These are phyloP conservation scores for Aspergillus hiratsukae DNA, from an alignment of 2,329 filamentous ascomycete genomes.

Conservation along the genomic window DNA sequence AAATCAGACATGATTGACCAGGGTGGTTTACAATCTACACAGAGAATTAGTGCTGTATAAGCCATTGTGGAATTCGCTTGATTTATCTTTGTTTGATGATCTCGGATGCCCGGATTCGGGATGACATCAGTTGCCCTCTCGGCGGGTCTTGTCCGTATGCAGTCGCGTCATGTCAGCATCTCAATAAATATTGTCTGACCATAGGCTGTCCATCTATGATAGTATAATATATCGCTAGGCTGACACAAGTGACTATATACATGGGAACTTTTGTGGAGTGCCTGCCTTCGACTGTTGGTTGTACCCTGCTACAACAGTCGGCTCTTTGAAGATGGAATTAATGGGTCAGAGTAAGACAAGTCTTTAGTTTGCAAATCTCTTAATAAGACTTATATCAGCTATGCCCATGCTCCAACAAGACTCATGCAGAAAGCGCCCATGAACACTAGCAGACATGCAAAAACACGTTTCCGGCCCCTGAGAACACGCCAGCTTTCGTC, in stretches of 20 bases:
- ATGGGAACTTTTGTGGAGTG: no score
- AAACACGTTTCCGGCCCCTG: conserved; percentile 56
- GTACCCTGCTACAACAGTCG: not conserved
- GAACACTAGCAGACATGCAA: conserved; percentile 61
- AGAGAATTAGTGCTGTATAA: not conserved
- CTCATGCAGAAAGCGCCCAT: conserved; percentile 66
- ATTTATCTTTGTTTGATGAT: not conserved
- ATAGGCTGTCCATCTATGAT: not conserved
- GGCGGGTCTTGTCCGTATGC: not conserved
- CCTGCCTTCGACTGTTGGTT: not conserved
- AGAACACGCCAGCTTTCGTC: conserved; percentile 69
- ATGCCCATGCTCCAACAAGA: conserved; percentile 68
- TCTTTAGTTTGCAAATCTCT: no score
- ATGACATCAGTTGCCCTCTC: not conserved
- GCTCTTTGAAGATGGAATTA: not conserved
- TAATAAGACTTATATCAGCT: conserved; percentile 8
- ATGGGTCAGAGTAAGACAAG: not conserved
- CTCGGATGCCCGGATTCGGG: not conserved
- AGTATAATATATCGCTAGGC: no score
- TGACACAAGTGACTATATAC: no score
- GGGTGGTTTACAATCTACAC: no score
- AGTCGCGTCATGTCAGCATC: not conserved
- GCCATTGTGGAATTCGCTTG: not conserved
- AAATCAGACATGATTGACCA: conserved; percentile 7
- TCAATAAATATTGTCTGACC: not conserved